A percentile compares a stretch with the other conserved stretches of the same genome.
These are phyloP conservation scores for Domatiomyces catenatus DNA, from an alignment of 2,329 filamentous ascomycete genomes.

Conservation along the genomic window DNA sequence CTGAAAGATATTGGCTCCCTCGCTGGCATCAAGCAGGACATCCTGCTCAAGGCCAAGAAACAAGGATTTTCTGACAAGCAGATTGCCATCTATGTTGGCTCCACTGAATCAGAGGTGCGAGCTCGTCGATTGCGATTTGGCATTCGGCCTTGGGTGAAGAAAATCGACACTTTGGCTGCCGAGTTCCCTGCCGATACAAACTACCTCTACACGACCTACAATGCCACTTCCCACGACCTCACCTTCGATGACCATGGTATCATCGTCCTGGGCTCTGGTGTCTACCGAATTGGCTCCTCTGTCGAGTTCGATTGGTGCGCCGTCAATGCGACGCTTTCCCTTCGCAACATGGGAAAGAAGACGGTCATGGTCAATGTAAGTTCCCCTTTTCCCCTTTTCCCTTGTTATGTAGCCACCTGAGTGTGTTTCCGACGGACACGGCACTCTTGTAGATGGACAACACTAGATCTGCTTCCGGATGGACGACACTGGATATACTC, in stretches of 20 bases:
- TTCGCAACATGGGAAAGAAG: constrained; percentile 82
- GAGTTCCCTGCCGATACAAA: constrained; percentile 93
- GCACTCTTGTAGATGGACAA: neutral
- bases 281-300: constrained; percentile 93
- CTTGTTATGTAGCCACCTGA: neutral
- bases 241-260: constrained; percentile 84
- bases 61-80: constrained; percentile 94
- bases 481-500: too few relatives aligned
- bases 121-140: constrained; percentile 70
- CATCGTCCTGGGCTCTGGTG: constrained; percentile 79
- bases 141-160: constrained; percentile 93
- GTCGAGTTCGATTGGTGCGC: constrained; percentile 99
- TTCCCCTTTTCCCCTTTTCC: constrained; percentile 12
- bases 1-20: constrained; percentile 72
- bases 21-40: constrained; percentile 71
- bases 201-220: constrained; percentile 96
- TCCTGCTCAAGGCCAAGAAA: constrained; percentile 86
- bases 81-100: constrained; percentile 72
- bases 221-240: constrained; percentile 84
- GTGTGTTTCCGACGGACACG: neutral
- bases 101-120: constrained; percentile 78
- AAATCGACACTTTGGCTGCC: constrained; percentile 90
- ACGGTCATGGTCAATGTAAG: constrained; percentile 87
- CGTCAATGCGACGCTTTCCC: constrained; percentile 70
- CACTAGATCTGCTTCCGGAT: neutral